These are phyloP conservation scores for Lactifluus pinguis DNA, from an alignment of 768 basidiomycete species.

Conservation along the genomic window DNA sequence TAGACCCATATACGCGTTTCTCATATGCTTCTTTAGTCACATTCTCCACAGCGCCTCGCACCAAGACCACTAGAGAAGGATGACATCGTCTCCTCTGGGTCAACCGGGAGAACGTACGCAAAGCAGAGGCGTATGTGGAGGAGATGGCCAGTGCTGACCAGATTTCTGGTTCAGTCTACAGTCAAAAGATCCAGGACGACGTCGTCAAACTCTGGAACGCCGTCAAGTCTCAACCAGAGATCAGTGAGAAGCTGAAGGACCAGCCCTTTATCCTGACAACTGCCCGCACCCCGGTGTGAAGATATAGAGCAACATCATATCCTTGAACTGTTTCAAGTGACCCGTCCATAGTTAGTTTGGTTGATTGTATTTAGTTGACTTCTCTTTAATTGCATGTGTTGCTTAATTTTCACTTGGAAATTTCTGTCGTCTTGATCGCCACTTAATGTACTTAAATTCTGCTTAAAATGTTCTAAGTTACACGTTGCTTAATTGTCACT, in stretches of 20 bases:
- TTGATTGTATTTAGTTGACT: too few species aligned
- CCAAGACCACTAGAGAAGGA: conserved; percentile 87
- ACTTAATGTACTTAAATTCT: too few species aligned
- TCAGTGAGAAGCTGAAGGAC: conserved; percentile 97
- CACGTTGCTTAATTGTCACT: too few species aligned
- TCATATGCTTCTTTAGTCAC: conserved; percentile 48
- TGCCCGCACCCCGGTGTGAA: too few species aligned
- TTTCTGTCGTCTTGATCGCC: too few species aligned
- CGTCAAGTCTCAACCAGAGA: conserved; percentile 93
- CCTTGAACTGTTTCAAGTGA: too few species aligned
- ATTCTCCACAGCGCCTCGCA: conserved; percentile 95
- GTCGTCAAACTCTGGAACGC: too few species aligned
- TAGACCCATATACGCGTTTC: conserved; percentile 6
- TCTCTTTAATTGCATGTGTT: too few species aligned
- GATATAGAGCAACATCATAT: too few species aligned
- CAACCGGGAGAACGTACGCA: conserved; percentile 91
- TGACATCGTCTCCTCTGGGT: conserved; percentile 94
- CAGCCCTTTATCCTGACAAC: conserved; percentile 74
- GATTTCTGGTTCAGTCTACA: conserved; percentile 74
- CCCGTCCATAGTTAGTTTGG: too few species aligned
- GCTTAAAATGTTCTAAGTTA: too few species aligned
- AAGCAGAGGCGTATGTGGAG: conserved; percentile 35
- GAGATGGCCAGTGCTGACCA: conserved; percentile 95
- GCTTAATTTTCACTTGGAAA: too few species aligned
- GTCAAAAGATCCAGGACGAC: conserved; percentile 57